Conservation (phyloP, 495 filamentous ascomycete genomes). For the Trichocladium uniseriatum region DNA sequence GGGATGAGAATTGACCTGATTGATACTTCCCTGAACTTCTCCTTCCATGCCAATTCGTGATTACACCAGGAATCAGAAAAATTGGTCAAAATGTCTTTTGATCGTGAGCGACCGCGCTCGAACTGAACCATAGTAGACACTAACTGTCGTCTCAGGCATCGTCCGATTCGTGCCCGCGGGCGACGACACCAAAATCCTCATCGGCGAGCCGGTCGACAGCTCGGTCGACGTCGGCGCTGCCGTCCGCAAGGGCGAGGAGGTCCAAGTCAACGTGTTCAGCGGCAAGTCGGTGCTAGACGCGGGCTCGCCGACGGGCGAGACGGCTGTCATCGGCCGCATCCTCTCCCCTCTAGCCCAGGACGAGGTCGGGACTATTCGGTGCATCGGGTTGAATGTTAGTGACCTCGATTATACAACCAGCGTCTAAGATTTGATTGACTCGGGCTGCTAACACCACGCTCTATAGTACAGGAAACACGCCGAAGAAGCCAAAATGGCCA, state of each 20-base stretch:
- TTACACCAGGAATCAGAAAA: background rate
- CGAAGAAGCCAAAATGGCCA: slow-evolving; percentile 36
- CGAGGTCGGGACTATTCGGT: slow-evolving; percentile 39
- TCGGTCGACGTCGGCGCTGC: slow-evolving; percentile 47
- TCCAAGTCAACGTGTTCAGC: slow-evolving; percentile 45
- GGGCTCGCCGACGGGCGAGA: slow-evolving; percentile 39
- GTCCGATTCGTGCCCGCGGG: slow-evolving; percentile 51
- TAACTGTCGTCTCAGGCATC: slow-evolving; percentile 35
- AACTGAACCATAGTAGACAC: background rate
- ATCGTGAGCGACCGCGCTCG: background rate
- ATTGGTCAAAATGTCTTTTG: slow-evolving; percentile 4
- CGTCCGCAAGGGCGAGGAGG: slow-evolving; percentile 45
- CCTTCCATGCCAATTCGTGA: too few relatives aligned
- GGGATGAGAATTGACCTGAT: background rate
- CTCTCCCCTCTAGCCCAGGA: slow-evolving; percentile 44
- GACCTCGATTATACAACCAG: too few relatives aligned
- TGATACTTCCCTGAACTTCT: background rate
- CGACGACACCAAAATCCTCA: slow-evolving; percentile 39
- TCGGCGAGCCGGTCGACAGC: slow-evolving; percentile 48
- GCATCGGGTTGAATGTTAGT: slow-evolving; percentile 41
- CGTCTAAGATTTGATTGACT: too few relatives aligned
- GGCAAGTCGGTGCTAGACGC: slow-evolving; percentile 46
- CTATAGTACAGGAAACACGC: slow-evolving; percentile 40
- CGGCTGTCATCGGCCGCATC: slow-evolving; percentile 43
- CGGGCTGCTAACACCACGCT: background rate